Conservation (phyloP, 2,329 filamentous ascomycete genomes). For the Fonsecaea pugnacius region DNA sequence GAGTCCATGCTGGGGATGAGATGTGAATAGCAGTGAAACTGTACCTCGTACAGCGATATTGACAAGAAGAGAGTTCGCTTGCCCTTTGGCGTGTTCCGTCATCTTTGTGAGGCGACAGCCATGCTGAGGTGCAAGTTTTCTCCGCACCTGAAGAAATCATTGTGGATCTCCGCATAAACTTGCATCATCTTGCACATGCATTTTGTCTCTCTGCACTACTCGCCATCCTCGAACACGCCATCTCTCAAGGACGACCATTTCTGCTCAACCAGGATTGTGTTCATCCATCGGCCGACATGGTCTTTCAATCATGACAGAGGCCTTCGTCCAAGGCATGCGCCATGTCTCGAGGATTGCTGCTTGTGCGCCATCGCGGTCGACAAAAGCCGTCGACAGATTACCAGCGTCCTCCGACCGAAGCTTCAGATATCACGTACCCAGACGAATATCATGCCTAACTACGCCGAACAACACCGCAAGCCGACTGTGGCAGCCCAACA, state of each 20-base stretch:
- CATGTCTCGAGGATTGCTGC: constrained; percentile 29
- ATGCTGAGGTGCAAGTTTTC: constrained; percentile 14
- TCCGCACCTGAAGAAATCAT: constrained; percentile 23
- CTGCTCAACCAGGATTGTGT: background rate
- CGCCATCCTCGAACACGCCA: constrained; percentile 8
- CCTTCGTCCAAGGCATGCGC: constrained; percentile 31
- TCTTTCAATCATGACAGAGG: constrained; percentile 28
- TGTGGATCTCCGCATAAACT: constrained; percentile 10
- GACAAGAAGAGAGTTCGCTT: background rate
- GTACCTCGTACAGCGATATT: background rate
- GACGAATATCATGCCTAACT: constrained; percentile 31
- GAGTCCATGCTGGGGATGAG: background rate
- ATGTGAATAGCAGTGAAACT: background rate
- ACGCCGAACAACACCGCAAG: background rate
- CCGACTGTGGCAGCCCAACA: background rate
- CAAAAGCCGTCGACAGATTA: constrained; percentile 27
- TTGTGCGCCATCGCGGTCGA: constrained; percentile 19
- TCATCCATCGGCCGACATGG: constrained; percentile 22
- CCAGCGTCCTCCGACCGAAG: constrained; percentile 18
- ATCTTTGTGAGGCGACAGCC: background rate
- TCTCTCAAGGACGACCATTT: background rate
- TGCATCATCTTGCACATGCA: constrained; percentile 32
- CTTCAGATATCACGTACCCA: constrained; percentile 36
- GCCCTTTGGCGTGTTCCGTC: background rate
- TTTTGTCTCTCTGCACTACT: constrained; percentile 12